phyloP scores from a whole-genome alignment of 441 rosid species.

The Aquilaria agallochum region DNA sequence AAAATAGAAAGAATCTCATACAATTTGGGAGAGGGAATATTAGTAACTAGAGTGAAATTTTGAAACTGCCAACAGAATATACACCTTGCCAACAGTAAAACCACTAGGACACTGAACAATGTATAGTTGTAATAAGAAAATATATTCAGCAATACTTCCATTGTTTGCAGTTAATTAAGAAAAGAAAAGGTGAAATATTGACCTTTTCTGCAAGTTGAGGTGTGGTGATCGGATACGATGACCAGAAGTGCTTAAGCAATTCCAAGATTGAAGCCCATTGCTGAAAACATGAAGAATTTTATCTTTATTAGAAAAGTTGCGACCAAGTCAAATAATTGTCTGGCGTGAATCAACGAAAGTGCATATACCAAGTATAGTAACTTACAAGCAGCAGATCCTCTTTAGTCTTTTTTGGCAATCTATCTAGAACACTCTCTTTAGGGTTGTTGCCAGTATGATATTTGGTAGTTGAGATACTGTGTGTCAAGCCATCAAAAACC shows the following conservation, averaged over 20 bases:
- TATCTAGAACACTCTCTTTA: constrained; percentile 69
- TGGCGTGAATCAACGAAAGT: background rate
- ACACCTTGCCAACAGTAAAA: too few species aligned
- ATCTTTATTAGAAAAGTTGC: constrained; percentile 22
- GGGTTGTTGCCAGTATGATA: constrained; percentile 71
- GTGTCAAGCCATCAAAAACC: constrained; percentile 79
- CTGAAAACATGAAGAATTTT: constrained; percentile 37
- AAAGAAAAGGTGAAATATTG: constrained; percentile 8
- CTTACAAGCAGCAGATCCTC: constrained; percentile 83
- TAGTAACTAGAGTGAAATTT: too few species aligned
- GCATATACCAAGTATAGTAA: constrained; percentile 7
- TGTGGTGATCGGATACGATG: constrained; percentile 90
- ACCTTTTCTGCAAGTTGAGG: constrained; percentile 76
- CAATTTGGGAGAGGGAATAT: too few species aligned
- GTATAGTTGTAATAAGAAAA: too few species aligned
- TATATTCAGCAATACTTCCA: too few species aligned
- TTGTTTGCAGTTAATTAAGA: too few species aligned
- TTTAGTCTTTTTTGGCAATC: constrained; percentile 60
- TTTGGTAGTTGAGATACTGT: constrained; percentile 72
- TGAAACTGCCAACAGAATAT: too few species aligned
- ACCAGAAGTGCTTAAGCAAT: constrained; percentile 82
- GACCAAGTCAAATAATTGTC: constrained; percentile 19
- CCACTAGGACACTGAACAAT: too few species aligned
- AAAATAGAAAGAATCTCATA: too few species aligned
- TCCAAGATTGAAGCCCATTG: constrained; percentile 81